These are phyloP conservation scores for Urostyla sp. DNA, from an alignment of 73 alveolate genomes.

Conservation along the genomic window DNA sequence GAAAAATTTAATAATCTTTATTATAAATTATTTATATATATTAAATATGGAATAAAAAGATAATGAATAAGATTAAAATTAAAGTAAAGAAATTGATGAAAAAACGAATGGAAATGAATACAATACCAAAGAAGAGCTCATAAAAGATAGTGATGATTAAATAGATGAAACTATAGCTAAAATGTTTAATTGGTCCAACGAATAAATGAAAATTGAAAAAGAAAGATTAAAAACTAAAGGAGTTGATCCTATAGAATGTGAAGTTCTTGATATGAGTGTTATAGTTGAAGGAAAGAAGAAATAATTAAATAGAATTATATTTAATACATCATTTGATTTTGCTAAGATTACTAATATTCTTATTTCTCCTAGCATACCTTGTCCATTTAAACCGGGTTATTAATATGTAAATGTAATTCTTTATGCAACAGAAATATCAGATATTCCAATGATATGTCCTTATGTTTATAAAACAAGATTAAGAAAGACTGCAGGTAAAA, in stretches of 20 bases:
- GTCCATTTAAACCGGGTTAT: slow-evolving; percentile 56
- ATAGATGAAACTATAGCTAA: slow-evolving; percentile 26
- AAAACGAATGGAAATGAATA: neutral
- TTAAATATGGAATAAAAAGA: too few species aligned
- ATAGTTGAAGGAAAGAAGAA: slow-evolving; percentile 50
- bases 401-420: slow-evolving; percentile 42
- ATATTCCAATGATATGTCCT: slow-evolving; percentile 42
- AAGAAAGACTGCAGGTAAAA: slow-evolving; percentile 30
- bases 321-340: slow-evolving; percentile 34
- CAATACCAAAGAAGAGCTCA: slow-evolving; percentile 2
- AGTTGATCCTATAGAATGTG: slow-evolving; percentile 41
- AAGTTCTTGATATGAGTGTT: slow-evolving; percentile 32
- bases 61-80: too few species aligned
- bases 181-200: slow-evolving; percentile 50
- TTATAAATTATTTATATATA: too few species aligned
- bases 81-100: too few species aligned
- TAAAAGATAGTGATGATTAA: slow-evolving; percentile 24
- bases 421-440: slow-evolving; percentile 4
- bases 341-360: slow-evolving; percentile 50
- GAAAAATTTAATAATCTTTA: too few species aligned
- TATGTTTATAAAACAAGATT: slow-evolving; percentile 54
- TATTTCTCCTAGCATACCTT: slow-evolving; percentile 38
- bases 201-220: slow-evolving; percentile 30
- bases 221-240: slow-evolving; percentile 34
- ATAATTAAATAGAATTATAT: slow-evolving; percentile 38